Evolutionary conservation across 2,329 filamentous ascomycete species (phyloP).

Genomic region (Rhynchosporium secalis): DNA sequence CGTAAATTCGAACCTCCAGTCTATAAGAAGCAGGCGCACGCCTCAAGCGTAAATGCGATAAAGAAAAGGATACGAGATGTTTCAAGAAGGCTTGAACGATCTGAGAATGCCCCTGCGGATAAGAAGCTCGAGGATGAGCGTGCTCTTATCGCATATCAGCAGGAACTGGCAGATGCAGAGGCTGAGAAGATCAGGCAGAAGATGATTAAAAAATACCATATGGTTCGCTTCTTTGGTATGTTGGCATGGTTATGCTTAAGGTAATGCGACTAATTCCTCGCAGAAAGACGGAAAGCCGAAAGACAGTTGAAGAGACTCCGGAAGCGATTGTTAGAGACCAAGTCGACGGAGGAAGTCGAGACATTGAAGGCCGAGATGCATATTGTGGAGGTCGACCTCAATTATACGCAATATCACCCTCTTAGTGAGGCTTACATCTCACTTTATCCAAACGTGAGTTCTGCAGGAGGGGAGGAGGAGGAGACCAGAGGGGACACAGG

Average conservation of each 20-base stretch:
- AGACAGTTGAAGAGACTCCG: conserved; percentile 65
- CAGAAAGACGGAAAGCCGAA: conserved; percentile 72
- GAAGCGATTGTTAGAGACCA: conserved; percentile 54
- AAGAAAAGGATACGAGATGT: conserved; percentile 74
- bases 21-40: conserved; percentile 37
- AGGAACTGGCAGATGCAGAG: conserved; percentile 60
- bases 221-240: conserved; percentile 79
- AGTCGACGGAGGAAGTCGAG: conserved; percentile 52
- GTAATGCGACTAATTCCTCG: conserved; percentile 15
- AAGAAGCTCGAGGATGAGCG: conserved; percentile 69
- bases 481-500: conserved; percentile 20
- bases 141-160: conserved; percentile 65
- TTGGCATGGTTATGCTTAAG: neutral
- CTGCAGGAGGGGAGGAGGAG: conserved; percentile 39
- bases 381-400: conserved; percentile 69
- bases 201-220: conserved; percentile 80
- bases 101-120: conserved; percentile 64
- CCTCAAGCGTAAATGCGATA: conserved; percentile 53
- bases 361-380: conserved; percentile 60
- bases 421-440: conserved; percentile 70
- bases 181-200: conserved; percentile 62
- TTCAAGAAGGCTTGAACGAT: conserved; percentile 62
- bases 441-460: conserved; percentile 53
- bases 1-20: conserved; percentile 34
- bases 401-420: conserved; percentile 74